A percentile compares a stretch with the other conserved stretches of the same genome.
phyloP scores from a whole-genome alignment of 257 asterid species.

The Ophiorrhiza pumila region DNA sequence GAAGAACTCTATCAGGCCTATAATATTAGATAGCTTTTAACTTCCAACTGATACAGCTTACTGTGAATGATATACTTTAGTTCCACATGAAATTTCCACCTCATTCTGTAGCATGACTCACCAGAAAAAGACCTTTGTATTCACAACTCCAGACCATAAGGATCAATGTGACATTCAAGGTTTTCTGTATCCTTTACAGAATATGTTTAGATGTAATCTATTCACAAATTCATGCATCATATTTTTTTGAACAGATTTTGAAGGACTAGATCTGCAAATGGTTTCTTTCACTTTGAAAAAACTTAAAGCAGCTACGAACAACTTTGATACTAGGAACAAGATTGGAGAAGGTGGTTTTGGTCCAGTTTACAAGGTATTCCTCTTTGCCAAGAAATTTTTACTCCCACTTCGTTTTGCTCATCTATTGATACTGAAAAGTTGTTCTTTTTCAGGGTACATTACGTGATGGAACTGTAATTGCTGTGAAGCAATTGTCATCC shows the following conservation, averaged over 20 bases:
- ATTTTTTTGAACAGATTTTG: conserved; percentile 46
- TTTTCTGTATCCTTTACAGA: background rate
- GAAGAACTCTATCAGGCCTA: background rate
- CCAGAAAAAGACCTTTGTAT: background rate
- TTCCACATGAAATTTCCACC: background rate
- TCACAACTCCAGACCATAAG: background rate
- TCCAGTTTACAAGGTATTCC: conserved; percentile 73
- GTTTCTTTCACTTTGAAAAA: conserved; percentile 66
- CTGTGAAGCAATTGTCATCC: conserved; percentile 83
- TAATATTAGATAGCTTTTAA: background rate
- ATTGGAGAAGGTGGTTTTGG: conserved; percentile 98
- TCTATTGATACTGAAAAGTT: conserved; percentile 18
- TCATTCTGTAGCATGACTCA: background rate
- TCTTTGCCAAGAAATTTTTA: conserved; percentile 2
- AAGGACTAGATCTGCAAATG: conserved; percentile 62
- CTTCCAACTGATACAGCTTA: background rate
- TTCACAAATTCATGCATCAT: background rate
- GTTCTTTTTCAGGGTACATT: conserved; percentile 52
- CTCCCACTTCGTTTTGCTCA: background rate
- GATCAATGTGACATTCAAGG: background rate
- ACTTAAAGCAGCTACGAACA: conserved; percentile 76
- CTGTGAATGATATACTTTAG: background rate
- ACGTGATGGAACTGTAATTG: conserved; percentile 67
- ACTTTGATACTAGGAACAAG: conserved; percentile 69
- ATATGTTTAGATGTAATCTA: background rate